Evolutionary conservation across 2,329 filamentous ascomycete genomes (phyloP).

Genomic region (Fusarium torreyae): DNA sequence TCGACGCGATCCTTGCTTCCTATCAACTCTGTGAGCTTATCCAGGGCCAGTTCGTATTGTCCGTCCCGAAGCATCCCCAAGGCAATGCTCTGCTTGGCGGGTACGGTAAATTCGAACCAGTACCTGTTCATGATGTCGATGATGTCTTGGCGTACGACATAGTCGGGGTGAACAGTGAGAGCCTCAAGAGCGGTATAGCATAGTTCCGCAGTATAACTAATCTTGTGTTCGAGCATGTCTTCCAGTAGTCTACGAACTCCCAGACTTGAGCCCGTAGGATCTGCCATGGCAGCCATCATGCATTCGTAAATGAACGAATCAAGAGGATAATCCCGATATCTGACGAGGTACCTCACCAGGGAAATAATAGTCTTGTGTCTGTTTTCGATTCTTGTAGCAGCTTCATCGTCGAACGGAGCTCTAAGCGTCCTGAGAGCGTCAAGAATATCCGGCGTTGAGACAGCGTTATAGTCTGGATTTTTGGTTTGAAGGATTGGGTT

Average conservation of each 20-base stretch:
- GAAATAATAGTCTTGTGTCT: slow-evolving; percentile 52
- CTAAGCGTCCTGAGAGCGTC: slow-evolving; percentile 51
- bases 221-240: slow-evolving; percentile 76
- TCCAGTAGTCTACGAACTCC: slow-evolving; percentile 75
- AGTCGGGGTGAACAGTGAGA: slow-evolving; percentile 88
- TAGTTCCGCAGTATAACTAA: slow-evolving; percentile 75
- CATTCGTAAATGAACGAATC: slow-evolving; percentile 78
- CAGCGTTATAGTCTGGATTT: slow-evolving; percentile 17
- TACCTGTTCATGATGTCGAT: slow-evolving; percentile 80
- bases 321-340: slow-evolving; percentile 67
- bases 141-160: slow-evolving; percentile 79
- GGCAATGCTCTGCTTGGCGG: slow-evolving; percentile 77
- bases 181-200: slow-evolving; percentile 81
- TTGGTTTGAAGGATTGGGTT: slow-evolving; percentile 23
- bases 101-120: slow-evolving; percentile 70
- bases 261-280: slow-evolving; percentile 76
- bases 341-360: slow-evolving; percentile 72
- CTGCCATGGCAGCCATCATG: slow-evolving; percentile 79
- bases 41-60: slow-evolving; percentile 85
- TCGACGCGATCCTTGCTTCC: slow-evolving; percentile 69
- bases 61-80: slow-evolving; percentile 84
- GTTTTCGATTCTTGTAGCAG: slow-evolving; percentile 40
- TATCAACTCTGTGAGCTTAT: slow-evolving; percentile 77
- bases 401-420: slow-evolving; percentile 33
- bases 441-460: slow-evolving; percentile 44